Base-by-base conservation (phyloP, 768 basidiomycete species). In the Hypholoma fasciculare region DNA sequence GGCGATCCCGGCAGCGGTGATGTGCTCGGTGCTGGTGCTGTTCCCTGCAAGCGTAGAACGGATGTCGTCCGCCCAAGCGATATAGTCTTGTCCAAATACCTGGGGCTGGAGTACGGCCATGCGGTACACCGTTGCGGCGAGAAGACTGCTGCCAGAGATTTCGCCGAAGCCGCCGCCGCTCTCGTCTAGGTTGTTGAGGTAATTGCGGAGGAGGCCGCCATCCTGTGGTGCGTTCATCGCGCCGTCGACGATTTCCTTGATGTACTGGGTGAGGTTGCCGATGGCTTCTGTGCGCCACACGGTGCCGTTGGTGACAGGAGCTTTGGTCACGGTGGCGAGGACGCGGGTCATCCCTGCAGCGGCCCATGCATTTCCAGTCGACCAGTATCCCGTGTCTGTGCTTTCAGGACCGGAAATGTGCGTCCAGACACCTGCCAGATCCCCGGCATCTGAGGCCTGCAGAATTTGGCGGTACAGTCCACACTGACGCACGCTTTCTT, bases 301-400 rank as follows among this genome's bases (percentile, higher is more conserved):
- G n/a, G 72, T 62, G 7, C 59, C 51, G 36, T 67, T 60, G 42
- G 78, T 75, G 71, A 58, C 19, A 73, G 20, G 72, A 0, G 78
- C 71, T 54, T 76, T 76, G 52, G 74, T 67, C 13, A 81, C 67
- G 0, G 79, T 78, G n/a, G 79, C 79, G 42, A 82, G 71, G 3
- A 90, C 85, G 13, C 88, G 78, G 13, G 84, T 69, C 82, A 88
- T 87, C 0, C 89, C 89, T 0, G 82, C 82, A 2, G 86, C 87
- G 0, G 88, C 89, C 90, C 90, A 90, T 0, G 75, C 87, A 61
- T 90, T 91, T 3, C 85, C 84, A 47, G 79, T 80, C 0, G 77
- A 73, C 80, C 80, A 82, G 2, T 78, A 54, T 2, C 79, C 79
- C 0, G 69, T 62, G 53, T 82, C 80, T 39, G 62, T 48, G 53